Base-by-base conservation (phyloP, 2,329 filamentous ascomycete species). In the Cryphonectria parasitica region DNA sequence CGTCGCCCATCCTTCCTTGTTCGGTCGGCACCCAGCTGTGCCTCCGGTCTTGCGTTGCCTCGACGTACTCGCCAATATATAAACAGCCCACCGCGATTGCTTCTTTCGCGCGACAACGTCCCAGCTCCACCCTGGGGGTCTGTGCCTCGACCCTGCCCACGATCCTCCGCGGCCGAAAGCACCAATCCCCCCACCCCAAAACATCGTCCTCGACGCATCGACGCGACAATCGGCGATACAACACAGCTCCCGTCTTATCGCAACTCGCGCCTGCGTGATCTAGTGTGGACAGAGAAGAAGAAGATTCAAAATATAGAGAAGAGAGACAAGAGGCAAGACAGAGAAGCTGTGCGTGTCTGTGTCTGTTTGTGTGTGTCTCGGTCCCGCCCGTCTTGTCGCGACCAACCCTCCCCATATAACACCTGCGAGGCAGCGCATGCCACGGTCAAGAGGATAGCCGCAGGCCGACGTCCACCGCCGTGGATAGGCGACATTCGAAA, bases 391-490 rank as follows among this genome's bases (percentile, higher is more conserved):
- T 31, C 49, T 43, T 25, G 36, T 49, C 60, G 64, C 66, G 54
- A 71, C 52, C 56, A 43, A 2, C 25, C 22, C n/a, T 6, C 22
- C 19, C 15, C 58, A 58, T 39, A 19, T 45, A 31, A 28, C 28
- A 54, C 66, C 58, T 39, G 64, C 69, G 68, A 72, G 68, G 62
- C 74, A 75, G 80, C 84, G 83, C 80, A 85, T 84, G 83, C 83
- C 79, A 85, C 83, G 84, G 80, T 79, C n/a, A 78, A 78, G 75
- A 75, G 79, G 78, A 77, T 77, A 76, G 77, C 75, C 69, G 61
- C 69, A 75, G 77, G 84, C 88, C 85, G 85, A 86, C 85, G 86
- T 88, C 87, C 87, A 88, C 86, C 66, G 77, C 76, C 76, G 87
- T 89, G 87, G 86, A 85, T 86, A 83, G 78, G 85, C 85, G 86